A percentile compares a stretch with the other conserved stretches of the same genome.
Conservation (phyloP, 495 filamentous ascomycete genomes). For the Penicillium roqueforti region DNA sequence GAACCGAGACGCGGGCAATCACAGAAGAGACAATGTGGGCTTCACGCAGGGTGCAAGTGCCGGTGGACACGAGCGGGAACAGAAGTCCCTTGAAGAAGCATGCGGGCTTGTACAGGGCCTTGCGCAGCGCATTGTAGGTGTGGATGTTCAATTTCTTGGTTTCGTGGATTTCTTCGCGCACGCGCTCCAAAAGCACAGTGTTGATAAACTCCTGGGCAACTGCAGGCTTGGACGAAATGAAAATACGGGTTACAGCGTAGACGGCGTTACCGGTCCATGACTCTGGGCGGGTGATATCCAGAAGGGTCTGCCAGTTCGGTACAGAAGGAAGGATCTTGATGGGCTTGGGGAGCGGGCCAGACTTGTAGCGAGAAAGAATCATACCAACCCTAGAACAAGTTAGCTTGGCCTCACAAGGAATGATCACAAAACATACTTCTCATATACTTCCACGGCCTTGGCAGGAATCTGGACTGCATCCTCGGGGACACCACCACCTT, state of each 20-base stretch:
- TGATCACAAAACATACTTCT: slow-evolving; percentile 56
- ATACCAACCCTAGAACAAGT: slow-evolving; percentile 64
- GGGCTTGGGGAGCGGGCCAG: slow-evolving; percentile 89
- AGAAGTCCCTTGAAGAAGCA: slow-evolving; percentile 96
- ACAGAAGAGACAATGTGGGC: slow-evolving; percentile 86
- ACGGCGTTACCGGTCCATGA: slow-evolving; percentile 84
- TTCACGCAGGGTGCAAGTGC: slow-evolving; percentile 83
- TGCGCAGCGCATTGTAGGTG: slow-evolving; percentile 87
- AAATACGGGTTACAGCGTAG: slow-evolving; percentile 83
- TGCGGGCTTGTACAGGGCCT: slow-evolving; percentile 89
- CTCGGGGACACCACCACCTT: slow-evolving; percentile 54
- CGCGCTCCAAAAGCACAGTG: slow-evolving; percentile 76
- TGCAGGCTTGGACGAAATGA: slow-evolving; percentile 72
- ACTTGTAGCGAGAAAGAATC: slow-evolving; percentile 88
- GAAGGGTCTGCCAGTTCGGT: slow-evolving; percentile 83
- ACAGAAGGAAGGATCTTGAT: slow-evolving; percentile 95
- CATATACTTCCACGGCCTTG: slow-evolving; percentile 90
- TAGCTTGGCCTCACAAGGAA: slow-evolving; percentile 7
- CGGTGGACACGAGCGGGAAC: slow-evolving; percentile 75
- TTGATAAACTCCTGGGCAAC: slow-evolving; percentile 78
- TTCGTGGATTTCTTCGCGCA: slow-evolving; percentile 83
- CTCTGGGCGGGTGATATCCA: slow-evolving; percentile 75
- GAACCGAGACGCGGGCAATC: slow-evolving; percentile 72
- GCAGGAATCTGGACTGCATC: slow-evolving; percentile 83
- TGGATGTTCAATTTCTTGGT: slow-evolving; percentile 92